Evolutionary conservation across 2,329 filamentous ascomycete genomes (phyloP), one percentile per base, ranked within the genome.

Genomic region (Cladosporium sp.): DNA sequence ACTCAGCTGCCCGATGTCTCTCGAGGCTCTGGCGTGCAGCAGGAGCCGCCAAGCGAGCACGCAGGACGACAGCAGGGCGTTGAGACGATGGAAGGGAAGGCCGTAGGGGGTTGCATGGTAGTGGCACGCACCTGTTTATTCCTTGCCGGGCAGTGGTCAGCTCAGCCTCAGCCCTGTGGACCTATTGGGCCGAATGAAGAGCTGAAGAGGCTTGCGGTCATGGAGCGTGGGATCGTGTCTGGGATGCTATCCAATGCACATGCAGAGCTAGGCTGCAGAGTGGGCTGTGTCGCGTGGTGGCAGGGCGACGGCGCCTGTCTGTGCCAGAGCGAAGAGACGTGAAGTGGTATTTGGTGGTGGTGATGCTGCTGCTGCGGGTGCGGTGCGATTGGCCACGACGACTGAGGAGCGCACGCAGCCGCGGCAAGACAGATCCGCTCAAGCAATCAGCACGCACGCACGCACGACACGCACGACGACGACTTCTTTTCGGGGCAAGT

Each of bases 101-200:
- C 20, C 19, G 36, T 36, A 20, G 28, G 37, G 28, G 52, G 52
- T 37, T 42, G 44, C 53, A 48, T 55, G 32, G 39, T 55, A 28
- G 52, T 47, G 40, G 52, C 52, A 55, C 52, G 42, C 52, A 57
- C 55, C 55, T 57, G 55, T n/a, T n/a, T 57, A 50, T 57, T 57
- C 36, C 55, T 35, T 37, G 55, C 52, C 40, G 52, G 28, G 24
- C 45, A 50, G 37, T 51, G 48, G 55, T 57, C 55, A 50, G 55
- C 55, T 57, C 55, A 57, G 55, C 55, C 55, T 57, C 55, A 57
- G 55, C 55, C 55, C 55, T 57, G 55, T 50, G 55, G 39, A 37
- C 42, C 52, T 22, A 24, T 24, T 24, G 42, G 20, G 42, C 42
- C 42, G 20, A 25, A 28, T 13, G 28, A 54, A 25, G 28, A 36